phyloP scores from a whole-genome alignment of 805 yeast genomes.

The Candida quercuum region DNA sequence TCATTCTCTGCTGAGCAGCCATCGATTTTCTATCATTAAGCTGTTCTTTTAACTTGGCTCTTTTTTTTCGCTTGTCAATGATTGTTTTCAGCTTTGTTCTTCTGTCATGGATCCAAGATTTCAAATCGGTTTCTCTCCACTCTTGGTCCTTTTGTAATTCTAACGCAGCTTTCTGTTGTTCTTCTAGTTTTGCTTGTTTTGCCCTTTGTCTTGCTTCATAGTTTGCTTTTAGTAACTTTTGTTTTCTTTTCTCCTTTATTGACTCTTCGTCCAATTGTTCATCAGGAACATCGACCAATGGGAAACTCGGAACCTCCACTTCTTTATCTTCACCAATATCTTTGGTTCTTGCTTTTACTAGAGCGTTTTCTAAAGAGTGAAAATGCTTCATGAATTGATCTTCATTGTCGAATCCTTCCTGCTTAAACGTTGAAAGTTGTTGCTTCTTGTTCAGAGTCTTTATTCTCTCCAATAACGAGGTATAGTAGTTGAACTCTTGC shows the following conservation, averaged over 20 bases:
- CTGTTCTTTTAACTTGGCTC: slow-evolving; percentile 66
- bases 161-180: slow-evolving; percentile 53
- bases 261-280: slow-evolving; percentile 75
- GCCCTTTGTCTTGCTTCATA: slow-evolving; percentile 84
- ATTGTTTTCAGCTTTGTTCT: slow-evolving; percentile 53
- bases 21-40: slow-evolving; percentile 83
- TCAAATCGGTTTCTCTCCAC: slow-evolving; percentile 72
- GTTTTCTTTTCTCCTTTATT: slow-evolving; percentile 81
- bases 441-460: slow-evolving; percentile 46
- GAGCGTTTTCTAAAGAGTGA: slow-evolving; percentile 56
- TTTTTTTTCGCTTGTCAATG: slow-evolving; percentile 60
- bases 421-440: slow-evolving; percentile 47
- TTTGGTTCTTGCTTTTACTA: slow-evolving; percentile 61
- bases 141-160: slow-evolving; percentile 61
- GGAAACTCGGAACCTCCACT: slow-evolving; percentile 49
- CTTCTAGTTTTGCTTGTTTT: slow-evolving; percentile 69
- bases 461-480: slow-evolving; percentile 49
- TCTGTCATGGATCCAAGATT: slow-evolving; percentile 75
- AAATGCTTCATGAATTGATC: slow-evolving; percentile 66
- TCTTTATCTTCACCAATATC: slow-evolving; percentile 54
- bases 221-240: slow-evolving; percentile 76
- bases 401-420: slow-evolving; percentile 76
- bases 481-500: slow-evolving; percentile 70
- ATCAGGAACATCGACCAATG: slow-evolving; percentile 80
- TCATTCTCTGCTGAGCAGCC: slow-evolving; percentile 92